Evolutionary conservation across 768 basidiomycete species (phyloP).

Genomic region (Lentinula raphanica): DNA sequence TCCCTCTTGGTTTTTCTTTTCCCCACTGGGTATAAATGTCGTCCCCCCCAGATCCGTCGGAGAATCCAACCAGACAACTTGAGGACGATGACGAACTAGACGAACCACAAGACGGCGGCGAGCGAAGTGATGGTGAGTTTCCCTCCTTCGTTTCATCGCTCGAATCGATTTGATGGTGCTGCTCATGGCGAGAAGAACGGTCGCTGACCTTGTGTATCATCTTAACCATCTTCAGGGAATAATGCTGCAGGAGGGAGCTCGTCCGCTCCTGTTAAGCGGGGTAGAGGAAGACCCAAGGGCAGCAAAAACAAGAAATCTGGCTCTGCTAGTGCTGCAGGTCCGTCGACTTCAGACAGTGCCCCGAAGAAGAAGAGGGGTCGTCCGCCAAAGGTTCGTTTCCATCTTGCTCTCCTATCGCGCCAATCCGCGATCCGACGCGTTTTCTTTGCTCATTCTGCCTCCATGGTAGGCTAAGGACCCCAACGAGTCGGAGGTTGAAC

Average conservation of each 20-base stretch:
- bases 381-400: constrained; percentile 54
- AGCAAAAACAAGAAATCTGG: constrained; percentile 65
- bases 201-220: constrained; percentile 18
- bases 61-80: constrained; percentile 29
- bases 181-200: constrained; percentile 13
- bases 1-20: constrained; percentile 23
- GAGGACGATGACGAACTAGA: constrained; percentile 33
- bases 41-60: constrained; percentile 31
- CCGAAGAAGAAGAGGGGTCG: constrained; percentile 52
- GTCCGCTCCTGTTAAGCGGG: constrained; percentile 56
- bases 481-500: constrained; percentile 37
- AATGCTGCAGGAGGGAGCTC: constrained; percentile 23
- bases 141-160: constrained; percentile 11
- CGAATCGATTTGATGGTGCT: constrained; percentile 14
- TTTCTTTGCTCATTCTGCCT: constrained; percentile 13
- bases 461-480: constrained; percentile 1
- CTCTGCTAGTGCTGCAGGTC: constrained; percentile 25
- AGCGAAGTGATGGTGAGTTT: constrained; percentile 23
- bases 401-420: constrained; percentile 17
- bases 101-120: constrained; percentile 25
- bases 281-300: constrained; percentile 85
- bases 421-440: constrained; percentile 16
- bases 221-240: constrained; percentile 28
- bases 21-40: constrained; percentile 35
- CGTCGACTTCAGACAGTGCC: constrained; percentile 30